These are phyloP conservation scores for Skeletonema costatum DNA, from an alignment of 108 stramenopile genomes.

Conservation along the genomic window DNA sequence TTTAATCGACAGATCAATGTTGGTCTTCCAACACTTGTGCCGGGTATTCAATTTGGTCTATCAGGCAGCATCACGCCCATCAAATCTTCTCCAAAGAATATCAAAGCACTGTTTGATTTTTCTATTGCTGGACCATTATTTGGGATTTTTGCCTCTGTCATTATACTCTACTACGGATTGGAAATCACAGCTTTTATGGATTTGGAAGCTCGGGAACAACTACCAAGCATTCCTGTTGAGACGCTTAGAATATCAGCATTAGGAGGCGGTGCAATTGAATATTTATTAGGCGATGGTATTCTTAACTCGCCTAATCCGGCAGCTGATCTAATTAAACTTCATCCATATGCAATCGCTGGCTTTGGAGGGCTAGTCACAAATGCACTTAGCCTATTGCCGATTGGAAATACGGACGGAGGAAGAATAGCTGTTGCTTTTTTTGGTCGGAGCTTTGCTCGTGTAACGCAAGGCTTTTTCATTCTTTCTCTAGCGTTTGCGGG, in stretches of 20 bases:
- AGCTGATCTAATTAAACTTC: conserved; percentile 47
- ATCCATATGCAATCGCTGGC: conserved; percentile 64
- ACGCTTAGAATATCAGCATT: conserved; percentile 56
- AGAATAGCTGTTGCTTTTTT: conserved; percentile 69
- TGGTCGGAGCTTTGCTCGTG: conserved; percentile 64
- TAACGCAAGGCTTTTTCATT: conserved; percentile 53
- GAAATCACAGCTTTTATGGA: conserved; percentile 55
- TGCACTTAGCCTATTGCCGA: conserved; percentile 60
- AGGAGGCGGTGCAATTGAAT: conserved; percentile 59
- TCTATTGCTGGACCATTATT: conserved; percentile 58
- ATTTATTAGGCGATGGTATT: conserved; percentile 45
- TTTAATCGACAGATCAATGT: conserved; percentile 33
- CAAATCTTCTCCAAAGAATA: conserved; percentile 48
- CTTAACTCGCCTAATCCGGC: conserved; percentile 44
- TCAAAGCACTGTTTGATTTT: conserved; percentile 70
- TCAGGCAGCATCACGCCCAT: conserved; percentile 56
- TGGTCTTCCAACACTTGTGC: conserved; percentile 58
- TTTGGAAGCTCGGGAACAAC: conserved; percentile 14
- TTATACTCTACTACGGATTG: conserved; percentile 54
- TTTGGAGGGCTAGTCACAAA: conserved; percentile 58
- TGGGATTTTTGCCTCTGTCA: conserved; percentile 42
- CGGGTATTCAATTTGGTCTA: conserved; percentile 56
- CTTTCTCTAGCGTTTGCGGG: conserved; percentile 55
- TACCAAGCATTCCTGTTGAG: conserved; percentile 54
- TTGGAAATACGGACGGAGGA: conserved; percentile 84